These are phyloP conservation scores for Pyronema domesticum DNA, from an alignment of 495 filamentous ascomycete genomes.

Conservation along the genomic window DNA sequence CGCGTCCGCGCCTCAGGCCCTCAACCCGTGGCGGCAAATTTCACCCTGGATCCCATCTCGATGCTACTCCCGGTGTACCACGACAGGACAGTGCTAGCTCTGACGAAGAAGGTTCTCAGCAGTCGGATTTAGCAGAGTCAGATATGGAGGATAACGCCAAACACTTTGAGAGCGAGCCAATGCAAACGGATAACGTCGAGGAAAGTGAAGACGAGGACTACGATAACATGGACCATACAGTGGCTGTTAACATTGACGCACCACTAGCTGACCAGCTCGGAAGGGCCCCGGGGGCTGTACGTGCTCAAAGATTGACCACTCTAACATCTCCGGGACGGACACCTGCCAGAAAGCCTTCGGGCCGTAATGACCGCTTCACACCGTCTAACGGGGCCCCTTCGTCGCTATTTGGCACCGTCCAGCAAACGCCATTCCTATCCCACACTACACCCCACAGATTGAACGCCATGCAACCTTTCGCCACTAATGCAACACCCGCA, in stretches of 20 bases:
- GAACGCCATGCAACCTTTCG: conserved; percentile 16
- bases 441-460: conserved; percentile 21
- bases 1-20: conserved; percentile 12
- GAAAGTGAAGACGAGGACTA: conserved; percentile 3
- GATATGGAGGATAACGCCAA: conserved; percentile 6
- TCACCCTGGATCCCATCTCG: conserved; percentile 12
- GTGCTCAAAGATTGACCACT: conserved; percentile 4
- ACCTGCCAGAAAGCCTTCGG: conserved; percentile 8
- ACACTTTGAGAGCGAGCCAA: conserved; percentile 2
- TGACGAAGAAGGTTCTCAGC: background rate
- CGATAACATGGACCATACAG: conserved; percentile 11
- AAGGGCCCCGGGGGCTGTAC: background rate
- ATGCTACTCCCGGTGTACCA: background rate
- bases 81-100: background rate
- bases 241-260: conserved; percentile 10
- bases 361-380: conserved; percentile 11
- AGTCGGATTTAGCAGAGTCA: background rate
- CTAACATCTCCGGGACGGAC: conserved; percentile 13
- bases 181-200: conserved; percentile 4
- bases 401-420: conserved; percentile 21
- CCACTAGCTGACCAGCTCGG: conserved; percentile 12
- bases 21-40: conserved; percentile 15
- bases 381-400: conserved; percentile 1
- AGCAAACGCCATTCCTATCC: conserved; percentile 20
- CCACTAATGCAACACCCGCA: conserved; percentile 1